phyloP scores from a whole-genome alignment of 2,329 filamentous ascomycete genomes.

The Alternaria arbusti region DNA sequence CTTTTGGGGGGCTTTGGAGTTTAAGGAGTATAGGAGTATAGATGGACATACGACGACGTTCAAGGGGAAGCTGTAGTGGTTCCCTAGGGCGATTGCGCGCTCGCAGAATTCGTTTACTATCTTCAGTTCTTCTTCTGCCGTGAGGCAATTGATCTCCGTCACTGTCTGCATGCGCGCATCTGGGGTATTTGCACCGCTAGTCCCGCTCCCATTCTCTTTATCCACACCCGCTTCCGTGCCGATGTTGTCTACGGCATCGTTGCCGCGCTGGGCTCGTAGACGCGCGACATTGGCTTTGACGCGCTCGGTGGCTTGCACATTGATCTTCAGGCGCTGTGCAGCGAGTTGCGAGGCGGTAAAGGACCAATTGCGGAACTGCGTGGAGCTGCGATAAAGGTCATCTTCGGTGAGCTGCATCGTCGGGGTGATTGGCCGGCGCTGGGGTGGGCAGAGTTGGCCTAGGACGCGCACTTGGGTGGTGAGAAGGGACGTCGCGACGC shows the following conservation, averaged over 20 bases:
- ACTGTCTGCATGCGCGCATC: constrained; percentile 17
- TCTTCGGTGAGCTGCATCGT: constrained; percentile 75
- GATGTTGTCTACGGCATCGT: constrained; percentile 39
- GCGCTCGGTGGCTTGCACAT: constrained; percentile 75
- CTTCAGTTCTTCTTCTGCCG: constrained; percentile 79
- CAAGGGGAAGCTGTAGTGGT: constrained; percentile 66
- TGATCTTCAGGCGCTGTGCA: constrained; percentile 77
- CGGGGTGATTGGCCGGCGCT: constrained; percentile 11
- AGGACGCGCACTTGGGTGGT: not conserved
- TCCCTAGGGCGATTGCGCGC: constrained; percentile 62
- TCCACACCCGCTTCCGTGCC: constrained; percentile 36
- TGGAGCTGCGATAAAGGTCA: constrained; percentile 85
- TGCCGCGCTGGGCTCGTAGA: constrained; percentile 47
- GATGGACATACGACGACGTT: constrained; percentile 65
- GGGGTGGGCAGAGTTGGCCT: not conserved
- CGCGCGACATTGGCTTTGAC: constrained; percentile 64
- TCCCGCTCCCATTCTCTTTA: constrained; percentile 39
- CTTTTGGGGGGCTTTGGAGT: no score
- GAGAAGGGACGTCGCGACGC: constrained; percentile 1
- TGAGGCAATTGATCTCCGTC: constrained; percentile 76
- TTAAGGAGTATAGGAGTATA: no score
- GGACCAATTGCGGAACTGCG: constrained; percentile 92
- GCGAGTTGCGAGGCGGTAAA: constrained; percentile 77
- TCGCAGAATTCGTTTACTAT: constrained; percentile 81
- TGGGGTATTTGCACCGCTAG: constrained; percentile 40